phyloP scores from a whole-genome alignment of 352 stramenopile genomes.

The Phytophthora aleatoria region DNA sequence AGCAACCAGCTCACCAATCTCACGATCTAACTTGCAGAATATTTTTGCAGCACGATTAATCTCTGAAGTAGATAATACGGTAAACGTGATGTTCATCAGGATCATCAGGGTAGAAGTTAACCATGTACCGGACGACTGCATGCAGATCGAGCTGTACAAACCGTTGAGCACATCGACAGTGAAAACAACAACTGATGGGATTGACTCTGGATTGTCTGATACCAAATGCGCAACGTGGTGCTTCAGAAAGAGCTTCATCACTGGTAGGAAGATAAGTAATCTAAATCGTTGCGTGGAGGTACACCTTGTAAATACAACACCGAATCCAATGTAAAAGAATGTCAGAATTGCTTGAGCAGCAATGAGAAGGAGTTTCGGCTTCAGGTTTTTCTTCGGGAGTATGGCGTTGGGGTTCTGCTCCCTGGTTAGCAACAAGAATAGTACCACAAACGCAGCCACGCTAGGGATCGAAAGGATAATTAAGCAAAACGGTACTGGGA shows the following conservation, averaged over 20 bases:
- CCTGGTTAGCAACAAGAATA: slow-evolving; percentile 2
- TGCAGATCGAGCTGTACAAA: slow-evolving; percentile 12
- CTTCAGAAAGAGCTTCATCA: slow-evolving; percentile 21
- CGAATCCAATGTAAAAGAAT: slow-evolving; percentile 16
- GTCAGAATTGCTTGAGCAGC: slow-evolving; percentile 5
- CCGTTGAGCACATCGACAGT: too few relatives aligned
- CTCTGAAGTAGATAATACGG: slow-evolving; percentile 6
- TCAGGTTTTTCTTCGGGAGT: not conserved
- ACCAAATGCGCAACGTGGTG: slow-evolving; percentile 10
- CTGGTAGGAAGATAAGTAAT: slow-evolving; percentile 10
- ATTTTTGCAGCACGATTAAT: slow-evolving; percentile 16
- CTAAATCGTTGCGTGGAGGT: not conserved
- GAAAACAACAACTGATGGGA: slow-evolving; percentile 14
- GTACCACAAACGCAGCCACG: slow-evolving; percentile 1
- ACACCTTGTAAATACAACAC: slow-evolving; percentile 7
- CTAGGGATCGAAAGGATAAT: slow-evolving; percentile 3
- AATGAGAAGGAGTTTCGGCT: slow-evolving; percentile 13
- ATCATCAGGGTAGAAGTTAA: slow-evolving; percentile 18
- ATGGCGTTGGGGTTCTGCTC: not conserved
- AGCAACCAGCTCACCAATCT: not conserved
- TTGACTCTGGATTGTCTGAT: slow-evolving; percentile 4
- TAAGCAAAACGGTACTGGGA: slow-evolving; percentile 20
- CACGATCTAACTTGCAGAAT: slow-evolving; percentile 3
- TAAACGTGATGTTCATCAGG: slow-evolving; percentile 10
- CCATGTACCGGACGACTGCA: slow-evolving; percentile 15